Evolutionary conservation across 345 rosid genomes (phyloP).

Genomic region (Populus simonii): DNA sequence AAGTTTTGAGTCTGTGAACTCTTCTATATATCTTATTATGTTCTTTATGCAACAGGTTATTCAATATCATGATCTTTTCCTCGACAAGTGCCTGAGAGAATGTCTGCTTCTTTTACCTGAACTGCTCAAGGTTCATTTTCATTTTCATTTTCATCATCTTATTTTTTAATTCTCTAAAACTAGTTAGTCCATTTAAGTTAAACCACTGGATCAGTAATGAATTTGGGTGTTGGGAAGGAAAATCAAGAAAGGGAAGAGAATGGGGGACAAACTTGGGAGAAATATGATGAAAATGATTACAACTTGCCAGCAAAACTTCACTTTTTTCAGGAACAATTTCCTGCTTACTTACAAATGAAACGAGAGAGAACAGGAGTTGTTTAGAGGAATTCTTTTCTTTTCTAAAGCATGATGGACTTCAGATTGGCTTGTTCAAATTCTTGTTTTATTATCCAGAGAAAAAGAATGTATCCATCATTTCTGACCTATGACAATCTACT

Average conservation of each 20-base stretch:
- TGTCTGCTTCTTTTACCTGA: constrained; percentile 95
- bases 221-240: too few relatives aligned
- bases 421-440: too few relatives aligned
- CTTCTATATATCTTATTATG: constrained; percentile 4
- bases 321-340: background rate
- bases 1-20: background rate
- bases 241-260: too few relatives aligned
- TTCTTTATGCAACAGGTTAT: constrained; percentile 60
- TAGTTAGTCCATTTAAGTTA: background rate
- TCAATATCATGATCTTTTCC: constrained; percentile 85
- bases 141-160: constrained; percentile 8
- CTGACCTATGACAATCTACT: too few relatives aligned
- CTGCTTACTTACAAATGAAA: background rate
- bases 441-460: too few relatives aligned
- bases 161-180: background rate
- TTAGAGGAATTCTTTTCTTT: too few relatives aligned
- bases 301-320: too few relatives aligned
- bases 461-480: too few relatives aligned
- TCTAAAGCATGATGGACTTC: too few relatives aligned
- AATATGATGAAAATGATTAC: background rate
- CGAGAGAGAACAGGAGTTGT: background rate
- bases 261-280: too few relatives aligned
- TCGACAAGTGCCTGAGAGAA: constrained; percentile 86
- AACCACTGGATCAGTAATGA: too few relatives aligned
- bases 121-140: constrained; percentile 67